Conservation (phyloP, 345 rosid genomes). For the Acer yangbiense region DNA sequence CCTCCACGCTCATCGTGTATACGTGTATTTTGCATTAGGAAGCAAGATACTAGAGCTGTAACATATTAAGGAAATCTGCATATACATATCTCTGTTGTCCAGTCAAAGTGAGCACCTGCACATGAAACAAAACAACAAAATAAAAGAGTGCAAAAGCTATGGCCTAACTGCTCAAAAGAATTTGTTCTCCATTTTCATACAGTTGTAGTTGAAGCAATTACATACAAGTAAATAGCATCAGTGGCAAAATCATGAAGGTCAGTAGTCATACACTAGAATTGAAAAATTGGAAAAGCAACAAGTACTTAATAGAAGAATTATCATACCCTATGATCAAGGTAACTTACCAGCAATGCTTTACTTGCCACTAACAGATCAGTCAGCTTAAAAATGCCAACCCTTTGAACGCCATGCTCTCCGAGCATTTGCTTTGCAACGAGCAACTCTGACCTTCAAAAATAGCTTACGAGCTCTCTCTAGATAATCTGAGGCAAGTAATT, state of each 20-base stretch:
- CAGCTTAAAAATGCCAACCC: conserved; percentile 88
- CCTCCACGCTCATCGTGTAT: background rate
- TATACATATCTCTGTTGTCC: background rate
- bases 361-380: background rate
- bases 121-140: conserved; percentile 2
- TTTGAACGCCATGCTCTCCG: conserved; percentile 72
- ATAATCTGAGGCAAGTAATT: conserved; percentile 65
- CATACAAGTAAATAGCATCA: background rate
- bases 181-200: background rate
- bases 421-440: conserved; percentile 72
- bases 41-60: background rate
- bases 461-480: conserved; percentile 81
- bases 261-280: background rate
- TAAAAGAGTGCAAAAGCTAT: background rate
- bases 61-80: background rate
- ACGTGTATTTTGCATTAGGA: background rate
- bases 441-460: conserved; percentile 66
- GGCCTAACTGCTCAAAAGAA: background rate
- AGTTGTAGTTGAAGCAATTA: background rate
- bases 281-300: background rate
- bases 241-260: background rate
- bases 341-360: background rate
- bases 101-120: background rate
- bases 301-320: background rate
- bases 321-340: background rate